These are phyloP conservation scores for Silene conica DNA, from an alignment of 148 eudicot species.

Conservation along the genomic window DNA sequence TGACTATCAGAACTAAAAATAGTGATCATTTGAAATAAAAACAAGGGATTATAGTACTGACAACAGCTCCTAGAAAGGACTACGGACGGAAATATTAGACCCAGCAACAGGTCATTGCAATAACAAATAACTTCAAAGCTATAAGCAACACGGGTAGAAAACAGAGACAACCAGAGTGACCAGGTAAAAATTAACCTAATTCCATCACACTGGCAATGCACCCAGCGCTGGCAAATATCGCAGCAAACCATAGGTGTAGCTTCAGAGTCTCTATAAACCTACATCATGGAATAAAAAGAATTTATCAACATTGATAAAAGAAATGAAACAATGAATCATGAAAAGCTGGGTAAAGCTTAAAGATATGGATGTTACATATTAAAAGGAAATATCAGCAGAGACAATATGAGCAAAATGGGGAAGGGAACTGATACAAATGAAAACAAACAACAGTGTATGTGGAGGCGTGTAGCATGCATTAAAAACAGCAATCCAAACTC, in stretches of 20 bases:
- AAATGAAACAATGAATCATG: neutral
- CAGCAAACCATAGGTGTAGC: conserved; percentile 99
- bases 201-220: conserved; percentile 88
- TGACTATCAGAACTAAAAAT: neutral
- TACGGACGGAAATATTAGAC: neutral
- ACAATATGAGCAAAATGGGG: neutral
- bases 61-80: conserved; percentile 1
- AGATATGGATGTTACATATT: neutral
- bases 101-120: neutral
- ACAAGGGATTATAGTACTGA: neutral
- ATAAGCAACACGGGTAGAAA: neutral
- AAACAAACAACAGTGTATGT: neutral
- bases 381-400: neutral
- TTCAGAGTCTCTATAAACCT: conserved; percentile 98
- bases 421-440: neutral
- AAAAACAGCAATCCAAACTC: neutral
- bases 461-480: neutral
- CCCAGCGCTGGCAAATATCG: conserved; percentile 97
- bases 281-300: conserved; percentile 24
- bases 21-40: neutral
- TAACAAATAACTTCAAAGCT: neutral
- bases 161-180: conserved; percentile 4
- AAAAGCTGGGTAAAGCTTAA: neutral
- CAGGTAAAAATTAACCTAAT: conserved; percentile 52
- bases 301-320: neutral